Conservation (phyloP, 1,284 basidiomycete species). For the Cutaneotrichosporon daszewskae region DNA sequence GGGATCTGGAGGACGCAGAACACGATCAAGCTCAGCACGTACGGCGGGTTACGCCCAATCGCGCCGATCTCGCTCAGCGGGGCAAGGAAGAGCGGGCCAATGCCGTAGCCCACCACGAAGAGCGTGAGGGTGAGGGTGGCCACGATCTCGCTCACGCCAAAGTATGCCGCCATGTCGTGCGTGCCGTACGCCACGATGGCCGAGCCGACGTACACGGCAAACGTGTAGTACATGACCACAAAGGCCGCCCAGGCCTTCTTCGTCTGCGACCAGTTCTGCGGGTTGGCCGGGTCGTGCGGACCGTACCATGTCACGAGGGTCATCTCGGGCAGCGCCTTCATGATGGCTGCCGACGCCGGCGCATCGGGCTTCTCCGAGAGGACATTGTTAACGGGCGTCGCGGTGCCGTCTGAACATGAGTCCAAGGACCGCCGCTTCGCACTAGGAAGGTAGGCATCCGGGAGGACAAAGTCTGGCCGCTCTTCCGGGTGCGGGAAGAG, state of each 20-base stretch:
- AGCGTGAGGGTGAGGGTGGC: slow-evolving; percentile 11
- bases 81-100: slow-evolving; percentile 50
- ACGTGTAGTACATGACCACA: slow-evolving; percentile 54
- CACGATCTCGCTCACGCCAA: slow-evolving; percentile 8
- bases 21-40: slow-evolving; percentile 39
- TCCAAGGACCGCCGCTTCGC: too few species aligned
- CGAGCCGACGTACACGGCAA: slow-evolving; percentile 20
- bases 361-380: too few species aligned
- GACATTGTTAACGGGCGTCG: too few species aligned
- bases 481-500: slow-evolving; percentile 26
- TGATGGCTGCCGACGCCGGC: too few species aligned
- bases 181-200: slow-evolving; percentile 11
- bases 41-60: slow-evolving; percentile 34
- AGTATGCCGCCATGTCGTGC: slow-evolving; percentile 8
- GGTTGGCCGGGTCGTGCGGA: slow-evolving; percentile 59
- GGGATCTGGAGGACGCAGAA: slow-evolving; percentile 43
- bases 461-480: slow-evolving; percentile 12
- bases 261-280: slow-evolving; percentile 60
- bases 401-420: too few species aligned
- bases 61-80: slow-evolving; percentile 35
- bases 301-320: slow-evolving; percentile 58
- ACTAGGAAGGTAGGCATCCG: too few species aligned
- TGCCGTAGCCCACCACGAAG: slow-evolving; percentile 60
- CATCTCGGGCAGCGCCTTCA: slow-evolving; percentile 7
- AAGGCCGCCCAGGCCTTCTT: slow-evolving; percentile 62